Evolutionary conservation across 768 basidiomycete species (phyloP), one percentile per base, ranked within the genome.

Genomic region (Coprinopsis strossmayeri): DNA sequence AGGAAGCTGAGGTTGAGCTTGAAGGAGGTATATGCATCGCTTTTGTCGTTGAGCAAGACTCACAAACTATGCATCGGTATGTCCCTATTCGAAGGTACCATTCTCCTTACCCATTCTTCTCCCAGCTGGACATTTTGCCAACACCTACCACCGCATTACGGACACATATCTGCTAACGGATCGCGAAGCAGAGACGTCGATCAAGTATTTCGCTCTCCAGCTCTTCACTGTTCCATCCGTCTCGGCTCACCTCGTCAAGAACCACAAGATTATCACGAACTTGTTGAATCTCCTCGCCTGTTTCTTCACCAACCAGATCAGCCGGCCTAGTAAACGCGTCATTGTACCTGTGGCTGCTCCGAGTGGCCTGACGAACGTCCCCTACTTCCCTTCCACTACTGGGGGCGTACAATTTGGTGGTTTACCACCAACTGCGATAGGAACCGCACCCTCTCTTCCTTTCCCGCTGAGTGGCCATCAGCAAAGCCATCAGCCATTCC

Each of bases 111-210:
- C 30, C 11, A 21, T 34, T 39, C 25, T 24, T 44, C 23, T 23
- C 56, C 5, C 20, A 93, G 91, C 89, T 10, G 81, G 84, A 3
- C 87, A 85, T 56, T 92, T 93, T 62, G 85, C 90, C 0, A 78
- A 76, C 46, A 81, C 91, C 9, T 99, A 97, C 65, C 84, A 84
- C 49, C 77, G 84, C 5, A 73, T 97, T 42, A 87, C 94, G 56
- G 90, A 95, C 56, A 81, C 91, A 1, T 97, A 94, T 66, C 81
- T 98, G 7, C 80, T 95, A 38, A 80, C 88, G 18, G 96, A 98
- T 57, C 79, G 94, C 11, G 95, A 99, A 62, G 86, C 90, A 0
- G 96, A 99, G 61, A 91, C 91, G 5, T 93, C 90, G 13, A 87
- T 98, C 70, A 88, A 94, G 59, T 92, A 91, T 61, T 89, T 95